Base-by-base conservation (phyloP, 2,329 filamentous ascomycete species). In the Ophiostoma quercus region DNA sequence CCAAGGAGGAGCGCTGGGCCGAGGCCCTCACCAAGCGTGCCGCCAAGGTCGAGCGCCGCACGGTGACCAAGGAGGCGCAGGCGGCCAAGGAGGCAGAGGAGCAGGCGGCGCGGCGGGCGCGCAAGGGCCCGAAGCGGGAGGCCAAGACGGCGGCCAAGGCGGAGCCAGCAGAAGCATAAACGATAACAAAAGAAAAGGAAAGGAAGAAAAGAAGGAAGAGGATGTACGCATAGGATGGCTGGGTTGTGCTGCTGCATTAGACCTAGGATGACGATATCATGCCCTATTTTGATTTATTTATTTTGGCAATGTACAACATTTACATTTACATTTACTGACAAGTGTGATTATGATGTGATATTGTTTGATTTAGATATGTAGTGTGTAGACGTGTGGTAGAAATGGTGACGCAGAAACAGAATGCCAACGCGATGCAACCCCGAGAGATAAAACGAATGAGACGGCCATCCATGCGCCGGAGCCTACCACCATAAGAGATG, bases 1-100 rank as follows among this genome's bases (percentile, higher is more conserved):
- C 84, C 0, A 78, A 87, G 65, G 86, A 88, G 68, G 87, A 93
- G 78, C 81, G 86, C 62, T 82, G 87, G 74, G 82, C 77, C 14
- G 80, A 82, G 68, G 83, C 85, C 70, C 83, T 87, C 67, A 79
- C 80, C 39, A 84, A 87, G 77, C 84, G 84, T 70, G 79, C 81
- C 41, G 81, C 80, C 47, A 92, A 91, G 78, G 81, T 85, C 57
- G 82, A 85, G 74, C 81, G 87, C 68, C 80, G 81, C 71, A 79
- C 80, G n/a, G 76, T 77, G 8, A 78, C 67, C 37, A 75, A 70
- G 72, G 75, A 65, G 72, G 71, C 72, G 16, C 43, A 71, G 37
- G 75, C 76, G 57, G 73, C 66, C 19, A 19, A 66, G 22, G 29
- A 54, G 22, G 69, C 41, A 5, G 71, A 67, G 8, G 66, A 67